A percentile compares a stretch with the other conserved stretches of the same genome.
Conservation (phyloP, 306 rosid species). For the Castanea mollissima region DNA sequence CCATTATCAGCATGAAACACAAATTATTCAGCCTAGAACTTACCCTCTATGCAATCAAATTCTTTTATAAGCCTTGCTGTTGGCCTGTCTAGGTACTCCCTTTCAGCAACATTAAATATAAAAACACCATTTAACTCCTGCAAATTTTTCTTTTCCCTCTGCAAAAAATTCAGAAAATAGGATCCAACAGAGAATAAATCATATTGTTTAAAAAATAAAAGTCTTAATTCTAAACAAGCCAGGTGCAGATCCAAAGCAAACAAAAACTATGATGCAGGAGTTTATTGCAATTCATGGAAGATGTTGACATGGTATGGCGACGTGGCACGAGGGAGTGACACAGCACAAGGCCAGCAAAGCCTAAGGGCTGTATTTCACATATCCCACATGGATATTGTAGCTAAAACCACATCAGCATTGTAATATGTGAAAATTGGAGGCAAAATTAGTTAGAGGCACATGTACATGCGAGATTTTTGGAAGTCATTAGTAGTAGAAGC, state of each 20-base stretch:
- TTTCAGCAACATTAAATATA: conserved; percentile 67
- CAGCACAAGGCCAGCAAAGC: no score
- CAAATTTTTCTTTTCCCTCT: conserved; percentile 82
- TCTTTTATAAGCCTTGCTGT: conserved; percentile 86
- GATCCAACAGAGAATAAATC: background rate
- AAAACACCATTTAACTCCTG: conserved; percentile 74
- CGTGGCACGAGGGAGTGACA: no score
- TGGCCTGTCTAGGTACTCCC: conserved; percentile 80
- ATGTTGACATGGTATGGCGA: no score
- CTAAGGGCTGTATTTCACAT: no score
- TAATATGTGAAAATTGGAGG: no score
- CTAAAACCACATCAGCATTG: no score
- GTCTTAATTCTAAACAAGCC: background rate
- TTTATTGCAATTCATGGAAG: no score
- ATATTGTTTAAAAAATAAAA: background rate
- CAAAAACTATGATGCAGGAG: background rate
- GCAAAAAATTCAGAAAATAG: conserved; percentile 24
- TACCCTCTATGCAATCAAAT: conserved; percentile 67
- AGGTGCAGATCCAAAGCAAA: background rate
- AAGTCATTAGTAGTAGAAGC: no score
- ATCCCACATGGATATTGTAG: no score
- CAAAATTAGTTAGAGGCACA: no score
- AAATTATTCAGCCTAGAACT: conserved; percentile 11
- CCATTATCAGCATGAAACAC: background rate
- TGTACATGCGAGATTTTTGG: no score